Percentiles rank a stretch among this genome's conserved stretches.
phyloP scores from a whole-genome alignment of 345 rosid genomes.

The Syzygium aqueum region DNA sequence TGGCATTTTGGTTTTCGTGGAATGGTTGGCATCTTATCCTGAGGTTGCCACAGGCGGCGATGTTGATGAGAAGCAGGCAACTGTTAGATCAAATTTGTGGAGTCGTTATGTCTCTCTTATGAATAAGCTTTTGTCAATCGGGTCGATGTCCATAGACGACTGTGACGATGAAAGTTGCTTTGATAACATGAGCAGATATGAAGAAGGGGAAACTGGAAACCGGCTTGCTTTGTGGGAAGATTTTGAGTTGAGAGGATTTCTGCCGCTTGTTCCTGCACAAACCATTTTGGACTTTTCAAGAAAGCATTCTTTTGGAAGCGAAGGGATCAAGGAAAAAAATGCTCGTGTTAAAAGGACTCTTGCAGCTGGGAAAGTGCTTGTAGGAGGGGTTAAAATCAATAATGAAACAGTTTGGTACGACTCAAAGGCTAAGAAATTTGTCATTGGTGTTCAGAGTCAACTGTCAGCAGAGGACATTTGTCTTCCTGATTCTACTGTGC shows the following conservation, averaged over 20 bases:
- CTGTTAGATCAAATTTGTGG: conserved; percentile 63
- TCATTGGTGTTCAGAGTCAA: conserved; percentile 44
- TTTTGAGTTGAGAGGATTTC: conserved; percentile 83
- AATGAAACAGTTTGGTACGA: conserved; percentile 54
- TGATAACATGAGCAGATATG: conserved; percentile 77
- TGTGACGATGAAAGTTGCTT: conserved; percentile 81
- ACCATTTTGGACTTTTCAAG: conserved; percentile 80
- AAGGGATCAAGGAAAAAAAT: conserved; percentile 55
- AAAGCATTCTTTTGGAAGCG: conserved; percentile 51
- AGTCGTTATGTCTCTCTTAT: conserved; percentile 45
- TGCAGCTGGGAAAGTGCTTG: conserved; percentile 80
- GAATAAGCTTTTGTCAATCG: conserved; percentile 48
- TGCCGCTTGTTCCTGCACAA: conserved; percentile 84
- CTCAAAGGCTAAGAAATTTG: conserved; percentile 58
- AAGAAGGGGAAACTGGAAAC: conserved; percentile 89
- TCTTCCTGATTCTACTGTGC: conserved; percentile 14
- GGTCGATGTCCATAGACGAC: conserved; percentile 46
- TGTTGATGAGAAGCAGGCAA: conserved; percentile 57
- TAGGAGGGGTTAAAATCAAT: conserved; percentile 50
- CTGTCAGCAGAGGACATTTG: conserved; percentile 23
- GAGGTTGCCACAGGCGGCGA: conserved; percentile 60
- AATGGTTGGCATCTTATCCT: conserved; percentile 93
- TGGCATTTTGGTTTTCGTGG: conserved; percentile 73
- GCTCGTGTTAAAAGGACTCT: conserved; percentile 69
- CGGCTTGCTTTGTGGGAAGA: conserved; percentile 92